Base-by-base conservation (phyloP, 2,329 filamentous ascomycete genomes). In the Ustulina deusta region DNA sequence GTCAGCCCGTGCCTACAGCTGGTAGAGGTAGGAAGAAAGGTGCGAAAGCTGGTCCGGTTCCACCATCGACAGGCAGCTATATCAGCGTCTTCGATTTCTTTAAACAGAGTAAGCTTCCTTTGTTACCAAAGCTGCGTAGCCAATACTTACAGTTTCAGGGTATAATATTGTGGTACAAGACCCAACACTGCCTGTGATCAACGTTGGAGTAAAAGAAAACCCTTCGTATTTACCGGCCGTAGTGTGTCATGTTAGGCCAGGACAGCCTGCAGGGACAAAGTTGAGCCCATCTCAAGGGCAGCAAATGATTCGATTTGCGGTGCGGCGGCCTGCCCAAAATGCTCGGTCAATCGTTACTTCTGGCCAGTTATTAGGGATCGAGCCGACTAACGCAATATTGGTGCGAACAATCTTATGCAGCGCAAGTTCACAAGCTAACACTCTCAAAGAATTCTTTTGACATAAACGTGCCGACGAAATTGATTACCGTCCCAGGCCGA, bases 21-120 rank as follows among this genome's bases (percentile, higher is more conserved):
- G 13, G 25, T 36, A 51, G 52, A 17, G 25, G 38, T 11, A 42
- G 40, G 38, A 63, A 63, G 40, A 36, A 46, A 29, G 32, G 61
- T 17, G n/a, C 52, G 25, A 63, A 56, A 17, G 38, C 61, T 22
- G 20, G 29, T 32, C 29, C 29, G 29, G 29, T 7, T 3, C 7
- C 29, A 32, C 7, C 61, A 51, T 54, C 61, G 2, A 6, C 61
- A 15, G 61, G 61, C 5, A 38, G 61, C 22, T 63, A 63, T 25
- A 58, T 63, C 54, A 63, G 36, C 20, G 52, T 63, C 32, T 63
- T 48, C 13, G 61, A 63, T 38, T 63, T 63, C 32, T 63, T 58
- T 42, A 63, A 58, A 51, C 22, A 63, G 27, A 63, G 61, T 63
- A 57, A 63, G 61, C 22, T 13, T 20, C 32, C 4, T 6, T 27